Evolutionary conservation across 345 rosid genomes (phyloP), one percentile per base, ranked within the genome.

Genomic region (Syzygium jambos): DNA sequence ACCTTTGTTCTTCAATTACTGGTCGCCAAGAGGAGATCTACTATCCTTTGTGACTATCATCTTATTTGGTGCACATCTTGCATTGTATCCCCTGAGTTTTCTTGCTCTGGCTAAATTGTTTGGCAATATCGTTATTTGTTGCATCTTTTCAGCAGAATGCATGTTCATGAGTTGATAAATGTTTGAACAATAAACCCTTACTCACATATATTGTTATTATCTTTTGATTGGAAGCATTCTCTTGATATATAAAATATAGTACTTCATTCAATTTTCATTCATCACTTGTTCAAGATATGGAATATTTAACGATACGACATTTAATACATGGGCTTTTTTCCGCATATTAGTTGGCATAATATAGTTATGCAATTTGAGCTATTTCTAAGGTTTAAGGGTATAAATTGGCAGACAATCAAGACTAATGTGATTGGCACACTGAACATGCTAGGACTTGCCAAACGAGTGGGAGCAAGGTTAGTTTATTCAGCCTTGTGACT

Each of bases 371-470:
- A 38, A 73, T 73, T 73, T 73, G 82, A 73, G 82, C 82, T 73
- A 10, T 73, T 73, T 73, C 49, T 73, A 73, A 73, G 43, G 49
- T 38, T 38, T 73, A 38, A 19, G 27, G 49, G 82, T 73, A 38
- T 73, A 73, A 73, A 22, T 59, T 87, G 41, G 89, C 94, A 96
- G 98, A 96, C 99, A 27, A 96, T 98, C 82, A 98, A 96, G 94
- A 98, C 99, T 88, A 98, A 96, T 93, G 99, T 98, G 86, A 96
- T 98, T 51, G 99, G 99, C 84, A 98, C 99, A 87, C 93, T 96
- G 87, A 98, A 96, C 93, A 96, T 98, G 99, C 93, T 98, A 53
- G 99, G 99, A 87, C 99, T 98, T 84, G 99, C 99, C 82, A 96
- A 98, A 93, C 96, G 99, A 89, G 99, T 96, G 57, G 99, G 99